Conservation (phyloP, 176 grass and related monocot species). For the Avena atlantica region DNA sequence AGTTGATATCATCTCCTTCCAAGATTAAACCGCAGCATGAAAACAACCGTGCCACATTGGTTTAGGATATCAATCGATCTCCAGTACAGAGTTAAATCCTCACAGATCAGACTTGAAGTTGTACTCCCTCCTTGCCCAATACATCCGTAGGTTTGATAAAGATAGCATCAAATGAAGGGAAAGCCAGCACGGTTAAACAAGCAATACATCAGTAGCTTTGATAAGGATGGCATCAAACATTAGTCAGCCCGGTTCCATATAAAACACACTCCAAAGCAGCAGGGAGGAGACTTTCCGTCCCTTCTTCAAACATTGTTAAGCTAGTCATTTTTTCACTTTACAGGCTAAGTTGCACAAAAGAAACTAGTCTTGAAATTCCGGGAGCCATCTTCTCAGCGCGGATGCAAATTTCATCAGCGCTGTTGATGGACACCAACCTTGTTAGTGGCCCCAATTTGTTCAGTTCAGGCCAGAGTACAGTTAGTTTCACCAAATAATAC, state of each 20-base stretch:
- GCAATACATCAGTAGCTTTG: background rate
- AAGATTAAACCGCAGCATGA: background rate
- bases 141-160: too few relatives aligned
- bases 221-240: conserved; percentile 11
- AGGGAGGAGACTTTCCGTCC: background rate
- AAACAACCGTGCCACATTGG: background rate
- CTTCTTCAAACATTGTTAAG: conserved; percentile 20
- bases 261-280: conserved; percentile 33
- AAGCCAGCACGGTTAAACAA: background rate
- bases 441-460: conserved; percentile 45
- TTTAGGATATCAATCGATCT: background rate
- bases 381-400: conserved; percentile 36
- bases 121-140: too few relatives aligned
- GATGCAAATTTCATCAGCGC: conserved; percentile 20
- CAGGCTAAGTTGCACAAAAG: conserved; percentile 36
- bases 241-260: conserved; percentile 15
- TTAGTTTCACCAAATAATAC: conserved; percentile 58
- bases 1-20: too few relatives aligned
- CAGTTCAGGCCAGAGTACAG: conserved; percentile 43
- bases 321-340: conserved; percentile 35
- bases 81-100: background rate
- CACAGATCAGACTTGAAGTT: too few relatives aligned
- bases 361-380: conserved; percentile 36
- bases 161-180: background rate
- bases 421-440: conserved; percentile 35